Percentiles rank a stretch among this genome's conserved stretches.
Evolutionary conservation across 345 rosid genomes (phyloP).

Genomic region (Geranium rotundifolium): DNA sequence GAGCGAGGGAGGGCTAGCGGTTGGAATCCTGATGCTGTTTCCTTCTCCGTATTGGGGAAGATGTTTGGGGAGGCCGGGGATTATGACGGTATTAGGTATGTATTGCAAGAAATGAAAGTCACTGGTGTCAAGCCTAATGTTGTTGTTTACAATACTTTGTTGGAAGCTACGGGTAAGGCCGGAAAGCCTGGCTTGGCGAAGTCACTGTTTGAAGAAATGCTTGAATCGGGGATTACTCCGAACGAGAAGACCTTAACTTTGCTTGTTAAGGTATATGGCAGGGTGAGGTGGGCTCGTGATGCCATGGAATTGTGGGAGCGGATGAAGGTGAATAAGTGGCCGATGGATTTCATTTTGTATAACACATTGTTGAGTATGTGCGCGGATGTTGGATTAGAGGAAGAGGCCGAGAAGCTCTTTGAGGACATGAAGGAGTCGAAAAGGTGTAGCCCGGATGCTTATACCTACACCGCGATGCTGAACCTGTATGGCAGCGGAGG

Average conservation of each 20-base stretch:
- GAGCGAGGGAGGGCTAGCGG: constrained; percentile 91
- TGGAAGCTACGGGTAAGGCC: constrained; percentile 83
- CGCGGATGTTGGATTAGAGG: constrained; percentile 74
- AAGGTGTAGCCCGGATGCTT: constrained; percentile 54
- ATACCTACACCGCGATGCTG: constrained; percentile 82
- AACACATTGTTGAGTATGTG: constrained; percentile 88
- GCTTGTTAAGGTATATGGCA: constrained; percentile 75
- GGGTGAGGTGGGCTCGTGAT: constrained; percentile 84
- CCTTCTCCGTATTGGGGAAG: constrained; percentile 71
- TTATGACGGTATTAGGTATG: constrained; percentile 81
- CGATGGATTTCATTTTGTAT: constrained; percentile 69
- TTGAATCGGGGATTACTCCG: constrained; percentile 57
- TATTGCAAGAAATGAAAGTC: constrained; percentile 73
- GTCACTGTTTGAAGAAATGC: constrained; percentile 69
- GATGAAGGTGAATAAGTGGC: constrained; percentile 63
- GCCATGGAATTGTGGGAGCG: constrained; percentile 72
- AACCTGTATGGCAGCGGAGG: constrained; percentile 73
- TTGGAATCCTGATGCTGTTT: constrained; percentile 73
- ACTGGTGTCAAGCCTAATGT: constrained; percentile 70
- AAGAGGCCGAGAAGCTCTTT: constrained; percentile 75
- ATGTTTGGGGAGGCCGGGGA: constrained; percentile 93
- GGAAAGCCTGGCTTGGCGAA: constrained; percentile 86
- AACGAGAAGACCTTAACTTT: constrained; percentile 73
- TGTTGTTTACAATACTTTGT: constrained; percentile 70
- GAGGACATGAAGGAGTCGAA: constrained; percentile 62